These are phyloP conservation scores for Sicyos edulis DNA, from an alignment of 306 rosid species.

Conservation along the genomic window DNA sequence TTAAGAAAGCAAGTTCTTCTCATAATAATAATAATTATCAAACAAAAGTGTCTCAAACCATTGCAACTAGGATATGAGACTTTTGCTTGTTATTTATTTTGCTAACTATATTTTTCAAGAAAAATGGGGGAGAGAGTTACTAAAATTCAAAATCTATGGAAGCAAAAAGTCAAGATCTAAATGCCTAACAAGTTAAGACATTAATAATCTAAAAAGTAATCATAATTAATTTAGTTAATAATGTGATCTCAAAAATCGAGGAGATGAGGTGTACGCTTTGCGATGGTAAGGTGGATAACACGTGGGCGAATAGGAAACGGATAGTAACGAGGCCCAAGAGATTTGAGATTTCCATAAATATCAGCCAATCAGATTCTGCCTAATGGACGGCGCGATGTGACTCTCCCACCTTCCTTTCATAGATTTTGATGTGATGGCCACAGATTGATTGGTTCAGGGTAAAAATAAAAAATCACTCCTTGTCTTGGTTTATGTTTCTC, in stretches of 20 bases:
- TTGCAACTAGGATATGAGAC: no score
- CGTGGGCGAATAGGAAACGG: slow-evolving; percentile 15
- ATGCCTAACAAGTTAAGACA: no score
- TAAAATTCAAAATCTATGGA: neutral
- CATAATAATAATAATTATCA: no score
- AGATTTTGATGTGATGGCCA: slow-evolving; percentile 11
- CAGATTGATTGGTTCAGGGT: neutral
- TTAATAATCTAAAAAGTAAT: neutral
- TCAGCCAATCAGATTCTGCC: neutral
- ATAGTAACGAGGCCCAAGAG: slow-evolving; percentile 13
- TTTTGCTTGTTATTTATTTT: no score
- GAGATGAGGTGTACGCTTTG: slow-evolving; percentile 9
- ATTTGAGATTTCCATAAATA: slow-evolving; percentile 3
- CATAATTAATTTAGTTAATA: neutral
- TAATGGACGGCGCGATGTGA: slow-evolving; percentile 12
- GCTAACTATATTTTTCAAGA: no score
- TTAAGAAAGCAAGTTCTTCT: no score
- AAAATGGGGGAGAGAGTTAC: no score
- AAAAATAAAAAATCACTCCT: neutral
- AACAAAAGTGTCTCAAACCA: no score
- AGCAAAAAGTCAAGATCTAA: neutral
- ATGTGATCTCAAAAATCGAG: slow-evolving; percentile 9
- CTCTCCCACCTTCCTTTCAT: neutral
- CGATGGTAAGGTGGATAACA: neutral
- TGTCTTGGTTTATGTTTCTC: neutral